These are phyloP conservation scores for Coemansia sp. DNA, from an alignment of 192 early-diverging fungal genomes.

Conservation along the genomic window DNA sequence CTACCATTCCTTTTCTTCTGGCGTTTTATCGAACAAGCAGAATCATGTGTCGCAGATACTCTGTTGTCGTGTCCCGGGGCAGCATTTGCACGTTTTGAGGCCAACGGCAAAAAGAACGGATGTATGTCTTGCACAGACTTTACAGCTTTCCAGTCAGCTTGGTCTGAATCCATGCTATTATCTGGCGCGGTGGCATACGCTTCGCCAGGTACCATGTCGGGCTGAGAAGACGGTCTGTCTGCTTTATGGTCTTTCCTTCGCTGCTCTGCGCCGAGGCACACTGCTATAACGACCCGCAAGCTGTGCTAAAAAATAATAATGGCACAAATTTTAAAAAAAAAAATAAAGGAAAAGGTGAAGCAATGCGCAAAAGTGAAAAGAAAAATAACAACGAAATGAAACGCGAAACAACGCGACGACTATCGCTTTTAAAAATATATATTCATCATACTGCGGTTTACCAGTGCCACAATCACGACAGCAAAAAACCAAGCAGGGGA, in stretches of 20 bases:
- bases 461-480: too few relatives aligned
- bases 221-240: background rate
- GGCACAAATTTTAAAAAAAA: background rate
- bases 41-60: background rate
- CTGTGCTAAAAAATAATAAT: too few relatives aligned
- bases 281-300: too few relatives aligned
- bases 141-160: background rate
- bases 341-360: background rate
- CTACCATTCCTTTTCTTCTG: constrained; percentile 21
- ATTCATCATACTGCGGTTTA: too few relatives aligned
- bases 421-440: background rate
- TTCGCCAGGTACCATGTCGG: background rate
- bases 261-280: background rate
- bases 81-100: constrained; percentile 21
- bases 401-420: background rate
- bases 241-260: background rate
- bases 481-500: too few relatives aligned
- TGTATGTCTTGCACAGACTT: constrained; percentile 5
- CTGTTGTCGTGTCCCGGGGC: background rate
- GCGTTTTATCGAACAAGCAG: constrained; percentile 21
- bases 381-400: background rate
- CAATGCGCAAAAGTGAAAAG: background rate
- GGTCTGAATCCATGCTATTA: background rate
- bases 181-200: background rate
- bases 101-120: constrained; percentile 39